These are phyloP conservation scores for Scenedesmus sp. DNA, from an alignment of 163 green algal genomes.

Conservation along the genomic window DNA sequence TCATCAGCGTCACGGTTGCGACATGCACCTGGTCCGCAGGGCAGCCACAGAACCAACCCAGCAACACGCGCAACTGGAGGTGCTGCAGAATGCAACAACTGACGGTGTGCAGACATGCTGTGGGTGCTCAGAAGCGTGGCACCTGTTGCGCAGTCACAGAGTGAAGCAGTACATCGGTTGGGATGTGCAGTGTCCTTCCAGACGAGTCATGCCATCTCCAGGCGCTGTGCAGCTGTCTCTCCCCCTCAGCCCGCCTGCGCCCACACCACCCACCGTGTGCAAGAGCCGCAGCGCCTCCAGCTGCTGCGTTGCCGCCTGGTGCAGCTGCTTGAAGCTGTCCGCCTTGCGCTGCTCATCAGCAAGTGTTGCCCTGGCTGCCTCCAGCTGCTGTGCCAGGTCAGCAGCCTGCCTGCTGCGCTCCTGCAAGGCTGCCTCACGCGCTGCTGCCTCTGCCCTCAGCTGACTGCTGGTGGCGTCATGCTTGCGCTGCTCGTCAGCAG, in stretches of 20 bases:
- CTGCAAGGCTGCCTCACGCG: conserved; percentile 28
- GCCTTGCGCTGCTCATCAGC: conserved; percentile 6
- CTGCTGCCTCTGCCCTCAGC: not conserved
- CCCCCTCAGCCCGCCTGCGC: not conserved
- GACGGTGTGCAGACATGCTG: not conserved
- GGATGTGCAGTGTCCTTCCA: no score
- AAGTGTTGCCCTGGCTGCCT: not conserved
- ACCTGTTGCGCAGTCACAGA: no score
- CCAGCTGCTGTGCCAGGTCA: conserved; percentile 18
- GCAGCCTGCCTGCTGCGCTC: conserved; percentile 7
- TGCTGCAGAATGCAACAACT: no score
- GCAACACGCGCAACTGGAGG: no score
- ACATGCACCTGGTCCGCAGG: not conserved
- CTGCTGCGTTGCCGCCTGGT: not conserved
- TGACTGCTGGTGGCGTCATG: conserved; percentile 8
- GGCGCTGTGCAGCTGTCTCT: no score
- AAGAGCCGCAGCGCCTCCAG: conserved; percentile 22
- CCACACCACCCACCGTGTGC: not conserved
- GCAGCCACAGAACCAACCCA: no score
- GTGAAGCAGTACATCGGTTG: no score
- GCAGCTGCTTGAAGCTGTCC: conserved; percentile 15
- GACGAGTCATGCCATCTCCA: no score
- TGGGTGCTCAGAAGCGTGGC: no score
- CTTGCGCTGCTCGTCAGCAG: conserved; percentile 8
- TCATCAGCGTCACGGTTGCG: not conserved